Evolutionary conservation across 441 rosid genomes (phyloP).

Genomic region (Dalechampia spathulata): DNA sequence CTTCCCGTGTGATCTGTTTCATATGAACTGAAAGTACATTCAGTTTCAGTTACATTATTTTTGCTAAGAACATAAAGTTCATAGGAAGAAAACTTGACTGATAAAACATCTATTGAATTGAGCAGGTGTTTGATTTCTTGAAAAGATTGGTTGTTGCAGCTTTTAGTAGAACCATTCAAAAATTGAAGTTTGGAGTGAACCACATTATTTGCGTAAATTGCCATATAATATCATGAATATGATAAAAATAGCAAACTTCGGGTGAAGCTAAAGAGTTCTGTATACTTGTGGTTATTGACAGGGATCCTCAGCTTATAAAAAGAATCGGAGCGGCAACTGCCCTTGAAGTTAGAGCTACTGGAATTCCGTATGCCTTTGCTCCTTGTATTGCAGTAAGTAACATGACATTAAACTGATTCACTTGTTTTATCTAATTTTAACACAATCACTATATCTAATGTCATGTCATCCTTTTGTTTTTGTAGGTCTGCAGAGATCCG

Average conservation of each 20-base stretch:
- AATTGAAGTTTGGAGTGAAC: not conserved
- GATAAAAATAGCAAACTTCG: not conserved
- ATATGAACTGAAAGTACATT: too few species aligned
- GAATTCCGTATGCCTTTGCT: constrained; percentile 62
- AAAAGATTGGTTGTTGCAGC: not conserved
- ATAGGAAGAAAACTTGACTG: not conserved
- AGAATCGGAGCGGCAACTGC: constrained; percentile 68
- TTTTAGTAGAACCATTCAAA: not conserved
- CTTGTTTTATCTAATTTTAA: not conserved
- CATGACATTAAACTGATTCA: not conserved
- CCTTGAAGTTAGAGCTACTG: constrained; percentile 65
- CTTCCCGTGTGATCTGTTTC: too few species aligned
- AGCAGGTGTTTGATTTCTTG: not conserved
- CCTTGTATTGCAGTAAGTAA: constrained; percentile 56
- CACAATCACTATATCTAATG: too few species aligned
- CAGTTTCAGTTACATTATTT: not conserved
- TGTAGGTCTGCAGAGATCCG: constrained; percentile 66
- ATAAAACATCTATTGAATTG: not conserved
- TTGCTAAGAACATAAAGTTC: not conserved
- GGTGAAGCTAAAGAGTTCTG: not conserved
- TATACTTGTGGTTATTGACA: constrained; percentile 2
- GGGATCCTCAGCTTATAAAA: constrained; percentile 50
- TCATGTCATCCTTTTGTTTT: not conserved
- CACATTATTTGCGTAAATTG: not conserved
- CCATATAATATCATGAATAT: too few species aligned